Percentiles rank a stretch among this genome's conserved stretches.
Conservation (phyloP, 306 rosid species). For the Cicer chorassanicum region DNA sequence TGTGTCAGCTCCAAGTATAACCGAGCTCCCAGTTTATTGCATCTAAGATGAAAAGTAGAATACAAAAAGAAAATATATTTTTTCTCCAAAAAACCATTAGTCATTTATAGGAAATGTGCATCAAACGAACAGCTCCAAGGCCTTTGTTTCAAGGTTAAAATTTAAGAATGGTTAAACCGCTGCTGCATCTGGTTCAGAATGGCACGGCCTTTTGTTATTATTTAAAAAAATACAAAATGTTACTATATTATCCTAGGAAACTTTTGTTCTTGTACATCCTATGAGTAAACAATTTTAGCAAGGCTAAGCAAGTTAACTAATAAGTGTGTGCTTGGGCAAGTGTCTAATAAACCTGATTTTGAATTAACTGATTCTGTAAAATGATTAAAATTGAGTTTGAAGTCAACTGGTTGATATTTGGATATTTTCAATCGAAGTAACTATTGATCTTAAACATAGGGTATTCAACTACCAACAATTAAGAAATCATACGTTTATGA, state of each 20-base stretch:
- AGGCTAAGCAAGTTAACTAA: constrained; percentile 1
- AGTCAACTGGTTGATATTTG: too few species aligned
- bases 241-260: neutral
- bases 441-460: too few species aligned
- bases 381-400: too few species aligned
- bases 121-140: constrained; percentile 19
- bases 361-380: neutral
- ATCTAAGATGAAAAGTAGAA: neutral
- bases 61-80: neutral
- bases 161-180: neutral
- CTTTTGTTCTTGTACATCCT: neutral
- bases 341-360: neutral
- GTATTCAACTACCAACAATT: neutral
- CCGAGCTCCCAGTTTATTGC: constrained; percentile 13
- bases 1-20: neutral
- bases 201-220: neutral
- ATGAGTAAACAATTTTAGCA: constrained; percentile 1
- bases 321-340: neutral
- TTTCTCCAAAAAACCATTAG: neutral
- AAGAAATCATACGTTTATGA: neutral
- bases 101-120: neutral
- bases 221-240: neutral
- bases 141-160: neutral
- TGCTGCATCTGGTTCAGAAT: constrained; percentile 6
- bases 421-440: too few species aligned